Conservation (phyloP, 352 stramenopile genomes). For the Hyaloperonospora brassicae region DNA sequence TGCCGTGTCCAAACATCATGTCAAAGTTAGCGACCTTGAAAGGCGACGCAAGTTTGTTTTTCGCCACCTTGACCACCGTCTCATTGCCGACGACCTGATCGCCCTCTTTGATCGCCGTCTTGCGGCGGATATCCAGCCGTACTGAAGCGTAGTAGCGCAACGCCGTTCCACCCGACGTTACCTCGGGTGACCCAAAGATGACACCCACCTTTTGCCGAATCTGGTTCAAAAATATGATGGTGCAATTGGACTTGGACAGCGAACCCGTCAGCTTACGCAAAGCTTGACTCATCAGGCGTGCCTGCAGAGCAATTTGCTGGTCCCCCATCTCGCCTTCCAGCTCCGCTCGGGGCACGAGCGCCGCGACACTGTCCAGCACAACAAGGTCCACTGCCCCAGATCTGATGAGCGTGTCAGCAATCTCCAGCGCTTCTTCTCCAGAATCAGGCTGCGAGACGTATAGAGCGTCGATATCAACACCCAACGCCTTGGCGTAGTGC, state of each 20-base stretch:
- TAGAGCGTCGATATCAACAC: slow-evolving; percentile 94
- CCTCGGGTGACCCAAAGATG: slow-evolving; percentile 96
- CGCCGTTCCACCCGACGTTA: slow-evolving; percentile 89
- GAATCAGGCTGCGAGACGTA: slow-evolving; percentile 96
- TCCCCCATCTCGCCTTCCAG: slow-evolving; percentile 93
- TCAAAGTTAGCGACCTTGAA: slow-evolving; percentile 94
- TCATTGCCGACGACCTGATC: slow-evolving; percentile 92
- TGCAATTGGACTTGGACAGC: slow-evolving; percentile 92
- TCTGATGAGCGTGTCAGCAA: slow-evolving; percentile 95
- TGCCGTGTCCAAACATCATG: slow-evolving; percentile 95
- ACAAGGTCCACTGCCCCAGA: slow-evolving; percentile 95
- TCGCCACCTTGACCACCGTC: slow-evolving; percentile 97
- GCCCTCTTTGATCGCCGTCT: slow-evolving; percentile 87
- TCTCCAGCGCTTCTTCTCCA: slow-evolving; percentile 97
- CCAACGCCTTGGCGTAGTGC: slow-evolving; percentile 87
- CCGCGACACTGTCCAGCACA: slow-evolving; percentile 96
- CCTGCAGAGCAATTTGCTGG: slow-evolving; percentile 96
- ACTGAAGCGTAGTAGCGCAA: slow-evolving; percentile 87
- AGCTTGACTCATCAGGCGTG: slow-evolving; percentile 95
- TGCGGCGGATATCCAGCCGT: slow-evolving; percentile 92
- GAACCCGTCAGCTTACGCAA: slow-evolving; percentile 95
- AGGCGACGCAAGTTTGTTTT: slow-evolving; percentile 97
- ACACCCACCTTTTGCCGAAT: slow-evolving; percentile 95
- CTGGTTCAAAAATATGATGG: slow-evolving; percentile 98
- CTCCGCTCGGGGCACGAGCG: slow-evolving; percentile 94